Evolutionary conservation across 169 alveolate species (phyloP).

Genomic region (Plasmodium chabaudi): DNA sequence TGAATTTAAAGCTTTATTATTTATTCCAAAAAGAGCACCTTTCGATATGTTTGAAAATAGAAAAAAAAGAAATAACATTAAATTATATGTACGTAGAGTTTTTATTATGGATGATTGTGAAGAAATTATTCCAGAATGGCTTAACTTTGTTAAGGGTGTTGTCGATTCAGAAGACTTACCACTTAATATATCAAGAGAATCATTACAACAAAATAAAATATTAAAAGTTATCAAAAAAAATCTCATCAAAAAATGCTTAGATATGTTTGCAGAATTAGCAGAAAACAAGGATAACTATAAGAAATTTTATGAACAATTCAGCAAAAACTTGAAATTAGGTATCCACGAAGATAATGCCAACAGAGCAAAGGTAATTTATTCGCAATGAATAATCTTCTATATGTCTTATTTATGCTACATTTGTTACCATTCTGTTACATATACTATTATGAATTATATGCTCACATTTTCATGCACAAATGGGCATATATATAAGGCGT

Average conservation of each 20-base stretch:
- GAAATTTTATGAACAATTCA: constrained; percentile 99
- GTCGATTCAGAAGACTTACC: constrained; percentile 99
- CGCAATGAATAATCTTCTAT: too few relatives aligned
- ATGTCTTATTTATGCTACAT: too few relatives aligned
- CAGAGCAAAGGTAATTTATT: constrained; percentile 91
- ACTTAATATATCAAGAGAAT: constrained; percentile 98
- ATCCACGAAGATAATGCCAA: constrained; percentile 99
- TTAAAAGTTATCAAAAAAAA: constrained; percentile 98
- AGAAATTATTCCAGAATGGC: constrained; percentile 99
- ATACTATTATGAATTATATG: too few relatives aligned
- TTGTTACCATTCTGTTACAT: too few relatives aligned
- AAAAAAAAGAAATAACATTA: constrained; percentile 99
- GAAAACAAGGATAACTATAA: constrained; percentile 99
- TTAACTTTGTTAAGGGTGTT: constrained; percentile 98
- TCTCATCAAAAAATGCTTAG: constrained; percentile 98
- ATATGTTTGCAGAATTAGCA: constrained; percentile 97
- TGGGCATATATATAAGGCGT: too few relatives aligned
- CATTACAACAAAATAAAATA: constrained; percentile 98
- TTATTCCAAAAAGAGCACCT: constrained; percentile 99
- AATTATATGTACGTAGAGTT: constrained; percentile 99
- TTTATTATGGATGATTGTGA: constrained; percentile 99
- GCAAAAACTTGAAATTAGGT: constrained; percentile 99
- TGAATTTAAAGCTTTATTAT: constrained; percentile 99
- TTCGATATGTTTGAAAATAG: constrained; percentile 99
- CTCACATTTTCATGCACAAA: too few relatives aligned